Base-by-base conservation (phyloP, 2,329 filamentous ascomycete species). In the Talaromyces sp. region DNA sequence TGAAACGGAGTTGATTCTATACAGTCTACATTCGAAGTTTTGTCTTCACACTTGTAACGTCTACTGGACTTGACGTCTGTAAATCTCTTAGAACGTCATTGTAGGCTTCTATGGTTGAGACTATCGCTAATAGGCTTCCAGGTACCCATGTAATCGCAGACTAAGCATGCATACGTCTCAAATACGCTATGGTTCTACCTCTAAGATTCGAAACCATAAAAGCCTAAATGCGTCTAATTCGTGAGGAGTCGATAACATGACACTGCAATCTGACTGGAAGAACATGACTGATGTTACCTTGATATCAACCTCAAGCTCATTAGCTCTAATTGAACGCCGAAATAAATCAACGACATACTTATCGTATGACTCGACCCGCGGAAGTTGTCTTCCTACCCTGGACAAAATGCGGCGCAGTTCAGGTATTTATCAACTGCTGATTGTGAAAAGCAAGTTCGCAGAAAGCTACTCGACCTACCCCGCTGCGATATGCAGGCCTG, bases 381-480 rank as follows among this genome's bases (percentile, higher is more conserved):
- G n/a, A 39, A 37, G 13, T 2, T 39, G 33, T 28, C 15, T 11
- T 5, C 19, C n/a, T 37, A 52, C 48, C 21, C 35, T 39, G 21
- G 33, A 31, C 33, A 11, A 52, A 52, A 52, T 52, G 9, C 48
- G 48, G 48, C 48, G 48, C 48, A 52, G 48, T 28, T 15, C 11
- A 52, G 13, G 9, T 39, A 28, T 52, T 39, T 52, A 39, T 36
- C 33, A 36, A 13, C 19, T 52, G 22, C 48, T 39, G 22, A 25
- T 37, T 4, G 33, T 36, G 33, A n/a, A 36, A 37, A 39, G 21
- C 31, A 39, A 33, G 17, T 13, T 33, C 25, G 52, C 39, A 46
- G 41, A 15, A 13, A 31, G n/a, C 28, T 43, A 43, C 33, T 28
- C 9, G 39, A 43, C 15, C 19, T 36, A 54, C 52, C 52, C 52